Evolutionary conservation across 2,329 filamentous ascomycete species (phyloP).

Genomic region (Botryotinia globosa): DNA sequence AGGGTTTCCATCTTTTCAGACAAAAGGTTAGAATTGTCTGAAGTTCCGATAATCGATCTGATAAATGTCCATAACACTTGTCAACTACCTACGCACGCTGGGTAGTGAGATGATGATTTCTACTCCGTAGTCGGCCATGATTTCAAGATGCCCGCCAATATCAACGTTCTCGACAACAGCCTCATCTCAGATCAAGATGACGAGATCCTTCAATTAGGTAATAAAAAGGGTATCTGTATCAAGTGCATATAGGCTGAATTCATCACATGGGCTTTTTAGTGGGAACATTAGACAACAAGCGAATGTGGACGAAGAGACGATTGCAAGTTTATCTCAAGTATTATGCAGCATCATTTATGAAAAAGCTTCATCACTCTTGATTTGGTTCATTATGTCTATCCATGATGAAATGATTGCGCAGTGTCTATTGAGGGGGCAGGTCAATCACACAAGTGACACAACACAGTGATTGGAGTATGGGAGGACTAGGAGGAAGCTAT

Average conservation of each 20-base stretch:
- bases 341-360: not conserved
- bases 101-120: not conserved
- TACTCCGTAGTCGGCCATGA: too few species aligned
- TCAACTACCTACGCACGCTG: not conserved
- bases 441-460: too few species aligned
- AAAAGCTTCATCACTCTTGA: not conserved
- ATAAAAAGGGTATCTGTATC: not conserved
- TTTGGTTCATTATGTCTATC: not conserved
- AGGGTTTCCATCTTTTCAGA: not conserved
- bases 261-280: not conserved
- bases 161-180: not conserved
- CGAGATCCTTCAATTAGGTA: not conserved
- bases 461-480: not conserved
- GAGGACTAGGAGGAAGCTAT: not conserved
- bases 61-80: not conserved
- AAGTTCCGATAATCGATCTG: not conserved
- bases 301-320: not conserved
- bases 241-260: not conserved
- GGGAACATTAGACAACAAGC: not conserved
- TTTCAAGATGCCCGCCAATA: not conserved
- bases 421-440: not conserved
- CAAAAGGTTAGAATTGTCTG: not conserved
- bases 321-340: not conserved
- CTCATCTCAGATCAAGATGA: not conserved
- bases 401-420: not conserved